Base-by-base conservation (phyloP, 2,329 filamentous ascomycete genomes). In the Colletotrichum tamarilloi region DNA sequence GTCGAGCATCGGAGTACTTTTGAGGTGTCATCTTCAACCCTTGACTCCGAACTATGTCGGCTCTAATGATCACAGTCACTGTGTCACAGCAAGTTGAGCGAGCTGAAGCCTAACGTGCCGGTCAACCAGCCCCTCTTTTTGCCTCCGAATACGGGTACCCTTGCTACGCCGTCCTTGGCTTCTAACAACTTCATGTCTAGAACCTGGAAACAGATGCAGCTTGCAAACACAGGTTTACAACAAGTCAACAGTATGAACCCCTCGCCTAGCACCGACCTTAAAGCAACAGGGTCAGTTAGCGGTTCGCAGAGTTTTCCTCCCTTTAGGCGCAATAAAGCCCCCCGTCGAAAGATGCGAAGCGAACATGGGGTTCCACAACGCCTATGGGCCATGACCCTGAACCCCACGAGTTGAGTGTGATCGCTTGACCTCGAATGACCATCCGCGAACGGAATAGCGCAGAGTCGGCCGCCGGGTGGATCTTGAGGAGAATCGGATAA, bases 391-490 rank as follows among this genome's bases (percentile, higher is more conserved):
- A n/a, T n/a, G 38, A 12, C 42, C 16, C 19, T 24, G 38, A 35
- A 56, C 16, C 32, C 28, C 60, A 63, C 22, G 62, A 22, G 9
- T 35, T 59, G 49, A 16, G 9, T 35, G 53, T 58, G n/a, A 32
- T 38, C 9, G n/a, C n/a, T 24, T 24, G 19, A 55, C 56, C 26
- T 71, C 63, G 68, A 71, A 67, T 32, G 42, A 24, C n/a, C n/a
- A 8, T 46, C 68, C 26, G 28, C 16, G 63, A 67, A 38, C 24
- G 68, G 68, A n/a, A 57, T 72, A 71, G 57, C 63, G 11, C 57
- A 11, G 32, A 22, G 63, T 55, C 56, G 63, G 64, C 63, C 57
- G 68, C 68, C 46, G 32, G n/a, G 56, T 62, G 62, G 68, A 66
- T 16, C 42, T 62, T 22, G 49, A 38, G 59, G 19, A 46, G 32